Percentiles rank a stretch among this genome's conserved stretches.
Evolutionary conservation across 2,329 filamentous ascomycete species (phyloP).

Genomic region (Penicillium sclerotigenum): DNA sequence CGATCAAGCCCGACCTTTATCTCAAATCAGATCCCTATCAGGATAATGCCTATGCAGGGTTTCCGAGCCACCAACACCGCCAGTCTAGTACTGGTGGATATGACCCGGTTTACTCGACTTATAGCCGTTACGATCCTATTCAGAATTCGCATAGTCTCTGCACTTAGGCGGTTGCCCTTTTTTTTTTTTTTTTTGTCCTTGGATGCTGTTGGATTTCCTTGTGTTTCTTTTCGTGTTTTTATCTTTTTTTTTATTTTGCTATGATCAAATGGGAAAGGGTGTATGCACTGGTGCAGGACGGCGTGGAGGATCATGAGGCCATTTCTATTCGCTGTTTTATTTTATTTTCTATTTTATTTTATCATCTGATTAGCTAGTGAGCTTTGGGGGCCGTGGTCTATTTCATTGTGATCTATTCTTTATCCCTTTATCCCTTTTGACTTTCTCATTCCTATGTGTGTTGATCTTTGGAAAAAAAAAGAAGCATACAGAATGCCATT

Average conservation of each 20-base stretch:
- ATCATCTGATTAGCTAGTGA: not conserved
- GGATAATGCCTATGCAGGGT: conserved; percentile 27
- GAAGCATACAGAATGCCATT: conserved; percentile 18
- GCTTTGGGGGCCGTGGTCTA: conserved; percentile 3
- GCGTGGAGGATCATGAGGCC: conserved; percentile 27
- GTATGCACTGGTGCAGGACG: conserved; percentile 39
- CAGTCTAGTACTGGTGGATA: conserved; percentile 29
- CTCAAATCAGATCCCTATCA: conserved; percentile 34
- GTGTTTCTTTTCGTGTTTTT: conserved; percentile 5
- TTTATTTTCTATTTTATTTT: not conserved
- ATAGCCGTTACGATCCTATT: conserved; percentile 35
- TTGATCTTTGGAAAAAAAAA: conserved; percentile 5
- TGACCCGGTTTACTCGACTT: conserved; percentile 33
- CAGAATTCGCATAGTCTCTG: conserved; percentile 37
- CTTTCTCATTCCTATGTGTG: too few relatives aligned
- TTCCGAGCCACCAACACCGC: conserved; percentile 23
- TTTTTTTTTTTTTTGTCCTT: conserved; percentile 3
- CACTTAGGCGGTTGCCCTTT: conserved; percentile 21
- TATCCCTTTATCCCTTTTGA: conserved; percentile 2
- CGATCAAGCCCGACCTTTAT: conserved; percentile 30
- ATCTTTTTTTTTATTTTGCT: conserved; percentile 10
- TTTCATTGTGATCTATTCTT: conserved; percentile 12
- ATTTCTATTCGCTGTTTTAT: conserved; percentile 6
- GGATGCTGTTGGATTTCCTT: too few relatives aligned
- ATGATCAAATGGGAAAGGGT: conserved; percentile 20